These are phyloP conservation scores for Carpinus viminea DNA, from an alignment of 306 rosid species.

Conservation along the genomic window DNA sequence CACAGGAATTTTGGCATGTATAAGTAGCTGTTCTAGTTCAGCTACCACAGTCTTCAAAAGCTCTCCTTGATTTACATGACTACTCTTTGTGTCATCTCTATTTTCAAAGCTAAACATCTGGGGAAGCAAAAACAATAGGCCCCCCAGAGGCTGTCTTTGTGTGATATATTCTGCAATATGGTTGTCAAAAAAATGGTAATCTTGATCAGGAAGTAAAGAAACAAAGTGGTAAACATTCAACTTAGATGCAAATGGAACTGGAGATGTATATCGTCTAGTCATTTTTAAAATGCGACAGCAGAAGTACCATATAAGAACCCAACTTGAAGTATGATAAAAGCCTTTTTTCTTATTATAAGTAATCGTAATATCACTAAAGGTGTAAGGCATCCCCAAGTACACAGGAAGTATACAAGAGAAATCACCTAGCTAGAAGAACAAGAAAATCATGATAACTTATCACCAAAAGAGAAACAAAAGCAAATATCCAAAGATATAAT, in stretches of 20 bases:
- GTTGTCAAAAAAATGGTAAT: constrained; percentile 30
- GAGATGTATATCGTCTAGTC: not conserved
- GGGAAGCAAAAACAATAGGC: constrained; percentile 85
- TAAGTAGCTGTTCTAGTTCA: constrained; percentile 81
- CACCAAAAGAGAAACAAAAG: too few species aligned
- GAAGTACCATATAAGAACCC: not conserved
- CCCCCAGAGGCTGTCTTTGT: constrained; percentile 81
- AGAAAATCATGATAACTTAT: too few species aligned
- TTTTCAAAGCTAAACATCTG: constrained; percentile 54
- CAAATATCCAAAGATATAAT: too few species aligned
- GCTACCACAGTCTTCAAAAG: constrained; percentile 46
- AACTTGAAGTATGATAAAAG: not conserved
- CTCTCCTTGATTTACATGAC: constrained; percentile 42
- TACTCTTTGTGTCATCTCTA: constrained; percentile 38
- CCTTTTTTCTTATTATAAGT: too few species aligned
- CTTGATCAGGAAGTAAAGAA: constrained; percentile 6
- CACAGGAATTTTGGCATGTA: constrained; percentile 83
- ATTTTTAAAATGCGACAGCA: not conserved
- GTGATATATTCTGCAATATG: constrained; percentile 74
- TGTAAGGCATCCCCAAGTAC: too few species aligned
- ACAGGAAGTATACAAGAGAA: too few species aligned
- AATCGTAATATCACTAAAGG: too few species aligned
- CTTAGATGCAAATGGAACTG: not conserved
- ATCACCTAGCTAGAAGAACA: too few species aligned
- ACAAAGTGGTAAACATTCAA: not conserved